Percentiles rank a stretch among this genome's conserved stretches.
Conservation (phyloP, 2,329 filamentous ascomycete genomes). For the Monosporascus sp. region DNA sequence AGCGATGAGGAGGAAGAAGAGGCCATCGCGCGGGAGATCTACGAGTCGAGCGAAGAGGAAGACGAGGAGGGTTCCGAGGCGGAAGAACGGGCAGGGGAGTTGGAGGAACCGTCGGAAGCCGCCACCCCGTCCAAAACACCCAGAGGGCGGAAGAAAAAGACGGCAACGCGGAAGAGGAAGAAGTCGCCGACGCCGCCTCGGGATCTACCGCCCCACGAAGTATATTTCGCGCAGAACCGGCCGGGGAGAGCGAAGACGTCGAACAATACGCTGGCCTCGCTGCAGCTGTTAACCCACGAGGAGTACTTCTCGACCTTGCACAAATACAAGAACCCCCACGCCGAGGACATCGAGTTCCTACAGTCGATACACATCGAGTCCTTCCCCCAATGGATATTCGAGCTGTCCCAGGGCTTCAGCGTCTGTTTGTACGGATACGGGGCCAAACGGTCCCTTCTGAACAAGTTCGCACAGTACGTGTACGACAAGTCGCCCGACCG, state of each 20-base stretch:
- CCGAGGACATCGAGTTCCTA: slow-evolving; percentile 64
- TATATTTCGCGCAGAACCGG: slow-evolving; percentile 90
- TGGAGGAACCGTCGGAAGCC: slow-evolving; percentile 20
- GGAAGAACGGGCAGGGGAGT: slow-evolving; percentile 10
- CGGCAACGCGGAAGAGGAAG: slow-evolving; percentile 36
- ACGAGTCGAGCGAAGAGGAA: slow-evolving; percentile 19
- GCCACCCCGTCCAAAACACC: slow-evolving; percentile 45
- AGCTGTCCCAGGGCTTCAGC: slow-evolving; percentile 80
- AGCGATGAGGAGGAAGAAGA: slow-evolving; percentile 61
- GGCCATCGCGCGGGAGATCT: slow-evolving; percentile 10
- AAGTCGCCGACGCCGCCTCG: slow-evolving; percentile 74
- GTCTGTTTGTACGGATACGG: slow-evolving; percentile 91
- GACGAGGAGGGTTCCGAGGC: slow-evolving; percentile 21
- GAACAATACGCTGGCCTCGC: slow-evolving; percentile 71
- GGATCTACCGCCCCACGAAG: slow-evolving; percentile 80
- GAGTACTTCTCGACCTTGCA: slow-evolving; percentile 75
- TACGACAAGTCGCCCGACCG: slow-evolving; percentile 40
- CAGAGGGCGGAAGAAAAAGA: slow-evolving; percentile 35
- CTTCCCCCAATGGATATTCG: slow-evolving; percentile 90
- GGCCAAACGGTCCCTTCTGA: slow-evolving; percentile 73
- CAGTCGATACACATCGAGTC: slow-evolving; percentile 71
- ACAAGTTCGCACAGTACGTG: slow-evolving; percentile 68
- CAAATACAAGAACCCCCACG: slow-evolving; percentile 63
- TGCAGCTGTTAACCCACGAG: slow-evolving; percentile 79
- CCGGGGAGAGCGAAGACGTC: slow-evolving; percentile 79